Base-by-base conservation (phyloP, 1,139 yeast genomes). In the Debaryomyces coudertii region DNA sequence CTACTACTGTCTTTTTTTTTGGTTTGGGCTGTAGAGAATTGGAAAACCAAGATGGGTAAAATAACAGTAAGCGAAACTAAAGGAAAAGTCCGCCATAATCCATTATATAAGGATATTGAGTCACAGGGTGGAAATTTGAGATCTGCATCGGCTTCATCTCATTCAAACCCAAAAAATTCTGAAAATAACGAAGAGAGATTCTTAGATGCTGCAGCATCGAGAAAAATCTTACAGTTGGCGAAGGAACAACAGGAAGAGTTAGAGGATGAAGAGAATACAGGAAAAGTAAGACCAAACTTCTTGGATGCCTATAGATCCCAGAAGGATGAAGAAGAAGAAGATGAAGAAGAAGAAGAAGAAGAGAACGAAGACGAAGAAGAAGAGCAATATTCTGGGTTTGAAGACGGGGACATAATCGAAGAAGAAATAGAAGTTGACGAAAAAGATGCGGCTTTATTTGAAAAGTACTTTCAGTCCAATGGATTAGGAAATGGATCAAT, bases 221-320 rank as follows among this genome's bases (percentile, higher is more conserved):
- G 95, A 66, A 90, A 83, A 69, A 92, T 93, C 65, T 74, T 93
- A 53, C 88, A 87, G 62, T 75, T 93, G 54, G 99, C 98, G 12
- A 84, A 80, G 57, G 93, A 87, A 58, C 99, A 93, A 69, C 97
- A 90, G 64, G 92, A 88, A 40, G 99, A 93, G 63, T 66, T 92
- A 25, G 87, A 79, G 47, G 73, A 67, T 6, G 96, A 89, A 61
- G 90, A 84, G 53, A 63, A 66, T 12, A 58, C 55, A 4, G 53
- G 54, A 4, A 31, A 41, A 7, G 44, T 42, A 16, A 47, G 53
- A 7, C 51, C 61, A 4, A 48, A 58, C 1, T 65, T 67, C 50
- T 54, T 58, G 15, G 62, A 63, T 36, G 47, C 65, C 2, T 60
- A 68, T 47, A 60, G 56, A 48, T 47, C 55, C 41, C 58, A 68